A percentile compares a stretch with the other conserved stretches of the same genome.
Evolutionary conservation across 2,329 filamentous ascomycete species (phyloP).

Genomic region (Neofusicoccum sp.): DNA sequence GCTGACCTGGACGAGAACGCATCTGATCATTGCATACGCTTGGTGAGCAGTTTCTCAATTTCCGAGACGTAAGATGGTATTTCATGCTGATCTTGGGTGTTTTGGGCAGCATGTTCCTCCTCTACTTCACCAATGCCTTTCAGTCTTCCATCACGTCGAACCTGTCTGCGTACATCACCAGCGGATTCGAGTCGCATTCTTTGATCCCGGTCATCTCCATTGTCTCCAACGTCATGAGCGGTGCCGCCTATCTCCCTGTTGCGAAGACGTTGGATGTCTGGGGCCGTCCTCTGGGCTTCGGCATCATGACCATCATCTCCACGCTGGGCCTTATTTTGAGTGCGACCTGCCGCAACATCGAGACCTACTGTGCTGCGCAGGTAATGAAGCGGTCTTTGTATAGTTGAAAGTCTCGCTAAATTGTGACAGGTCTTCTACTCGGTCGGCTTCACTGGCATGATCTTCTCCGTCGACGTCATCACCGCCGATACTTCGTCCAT

Average conservation of each 20-base stretch:
- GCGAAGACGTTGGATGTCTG: constrained; percentile 70
- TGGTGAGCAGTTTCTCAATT: constrained; percentile 31
- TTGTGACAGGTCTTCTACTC: constrained; percentile 63
- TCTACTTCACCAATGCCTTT: constrained; percentile 48
- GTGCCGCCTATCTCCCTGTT: constrained; percentile 64
- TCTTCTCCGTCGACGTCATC: constrained; percentile 66
- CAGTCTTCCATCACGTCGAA: constrained; percentile 43
- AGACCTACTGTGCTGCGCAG: constrained; percentile 62
- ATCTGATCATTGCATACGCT: constrained; percentile 40
- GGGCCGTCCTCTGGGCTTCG: constrained; percentile 66
- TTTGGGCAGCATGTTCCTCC: constrained; percentile 34
- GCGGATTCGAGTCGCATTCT: constrained; percentile 32
- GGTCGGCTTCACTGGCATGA: constrained; percentile 52
- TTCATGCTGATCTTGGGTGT: background rate
- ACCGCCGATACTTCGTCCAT: constrained; percentile 70
- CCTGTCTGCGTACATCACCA: constrained; percentile 36
- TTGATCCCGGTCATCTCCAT: constrained; percentile 32
- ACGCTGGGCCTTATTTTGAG: constrained; percentile 58
- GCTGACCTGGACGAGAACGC: constrained; percentile 40
- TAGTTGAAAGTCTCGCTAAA: constrained; percentile 24
- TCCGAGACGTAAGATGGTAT: background rate
- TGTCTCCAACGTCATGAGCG: constrained; percentile 40
- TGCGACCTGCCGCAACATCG: constrained; percentile 62
- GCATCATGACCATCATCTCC: constrained; percentile 56
- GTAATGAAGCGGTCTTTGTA: background rate